phyloP scores from a whole-genome alignment of 352 stramenopile species.

The Pythium phragmiticola region DNA sequence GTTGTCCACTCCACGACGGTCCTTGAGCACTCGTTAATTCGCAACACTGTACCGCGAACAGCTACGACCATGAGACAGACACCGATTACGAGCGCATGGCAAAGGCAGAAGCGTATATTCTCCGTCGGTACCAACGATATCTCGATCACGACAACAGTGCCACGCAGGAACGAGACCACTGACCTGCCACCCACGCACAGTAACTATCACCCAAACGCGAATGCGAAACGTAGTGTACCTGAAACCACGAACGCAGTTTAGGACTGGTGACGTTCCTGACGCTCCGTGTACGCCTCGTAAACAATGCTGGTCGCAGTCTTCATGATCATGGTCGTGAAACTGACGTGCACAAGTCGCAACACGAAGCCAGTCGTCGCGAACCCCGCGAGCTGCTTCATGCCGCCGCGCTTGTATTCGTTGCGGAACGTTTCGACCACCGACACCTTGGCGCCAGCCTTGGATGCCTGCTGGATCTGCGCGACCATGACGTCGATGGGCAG shows the following conservation, averaged over 20 bases:
- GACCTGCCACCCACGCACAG: neutral
- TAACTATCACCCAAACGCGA: neutral
- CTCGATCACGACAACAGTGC: constrained; percentile 29
- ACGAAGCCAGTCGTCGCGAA: constrained; percentile 87
- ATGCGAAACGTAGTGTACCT: neutral
- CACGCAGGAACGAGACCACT: neutral
- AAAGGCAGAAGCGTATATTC: constrained; percentile 66
- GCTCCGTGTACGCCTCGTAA: constrained; percentile 73
- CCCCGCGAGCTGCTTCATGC: constrained; percentile 70
- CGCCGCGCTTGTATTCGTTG: constrained; percentile 69
- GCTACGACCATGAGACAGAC: constrained; percentile 82
- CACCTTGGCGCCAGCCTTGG: constrained; percentile 84
- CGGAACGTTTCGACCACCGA: constrained; percentile 72
- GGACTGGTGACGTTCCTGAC: constrained; percentile 25
- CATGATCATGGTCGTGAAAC: constrained; percentile 92
- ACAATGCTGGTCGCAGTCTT: constrained; percentile 85
- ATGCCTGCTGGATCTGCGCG: constrained; percentile 91
- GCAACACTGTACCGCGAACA: constrained; percentile 13
- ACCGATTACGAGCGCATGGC: constrained; percentile 77
- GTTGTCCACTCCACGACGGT: neutral
- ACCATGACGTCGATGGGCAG: constrained; percentile 93
- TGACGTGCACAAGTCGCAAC: constrained; percentile 63
- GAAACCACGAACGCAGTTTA: neutral
- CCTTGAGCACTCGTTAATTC: neutral
- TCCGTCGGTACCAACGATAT: constrained; percentile 50